Conservation (phyloP, 139 green algal genomes). For the Dunaliella sp. region DNA sequence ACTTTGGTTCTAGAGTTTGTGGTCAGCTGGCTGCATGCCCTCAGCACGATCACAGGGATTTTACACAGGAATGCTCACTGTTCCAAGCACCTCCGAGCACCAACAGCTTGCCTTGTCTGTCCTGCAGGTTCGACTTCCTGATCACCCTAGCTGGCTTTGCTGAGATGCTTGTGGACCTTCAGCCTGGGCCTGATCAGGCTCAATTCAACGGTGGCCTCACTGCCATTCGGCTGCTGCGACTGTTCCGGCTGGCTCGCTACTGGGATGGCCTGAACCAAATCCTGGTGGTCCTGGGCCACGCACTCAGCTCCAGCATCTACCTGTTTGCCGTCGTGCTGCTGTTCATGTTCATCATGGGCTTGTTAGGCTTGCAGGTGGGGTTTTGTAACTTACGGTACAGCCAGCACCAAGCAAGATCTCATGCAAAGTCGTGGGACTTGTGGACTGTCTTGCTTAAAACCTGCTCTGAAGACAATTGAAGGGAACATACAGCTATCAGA, state of each 20-base stretch:
- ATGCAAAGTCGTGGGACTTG: no score
- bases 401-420: no score
- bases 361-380: slow-evolving; percentile 76
- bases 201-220: neutral
- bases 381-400: no score
- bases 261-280: slow-evolving; percentile 72
- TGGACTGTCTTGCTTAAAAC: no score
- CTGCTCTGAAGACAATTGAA: no score
- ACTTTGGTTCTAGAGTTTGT: no score
- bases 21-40: no score
- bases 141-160: slow-evolving; percentile 38
- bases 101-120: no score
- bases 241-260: slow-evolving; percentile 65
- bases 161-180: slow-evolving; percentile 51
- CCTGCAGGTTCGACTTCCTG: slow-evolving; percentile 34
- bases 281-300: slow-evolving; percentile 60
- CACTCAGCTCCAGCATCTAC: slow-evolving; percentile 51
- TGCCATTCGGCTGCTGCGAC: slow-evolving; percentile 64
- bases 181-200: slow-evolving; percentile 9
- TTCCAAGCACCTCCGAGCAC: no score
- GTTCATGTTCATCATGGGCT: slow-evolving; percentile 68
- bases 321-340: slow-evolving; percentile 60
- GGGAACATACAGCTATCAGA: no score
- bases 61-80: no score
- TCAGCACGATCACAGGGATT: no score